Conservation (phyloP, 2,329 filamentous ascomycete species). For the Botrytis tulipae region DNA sequence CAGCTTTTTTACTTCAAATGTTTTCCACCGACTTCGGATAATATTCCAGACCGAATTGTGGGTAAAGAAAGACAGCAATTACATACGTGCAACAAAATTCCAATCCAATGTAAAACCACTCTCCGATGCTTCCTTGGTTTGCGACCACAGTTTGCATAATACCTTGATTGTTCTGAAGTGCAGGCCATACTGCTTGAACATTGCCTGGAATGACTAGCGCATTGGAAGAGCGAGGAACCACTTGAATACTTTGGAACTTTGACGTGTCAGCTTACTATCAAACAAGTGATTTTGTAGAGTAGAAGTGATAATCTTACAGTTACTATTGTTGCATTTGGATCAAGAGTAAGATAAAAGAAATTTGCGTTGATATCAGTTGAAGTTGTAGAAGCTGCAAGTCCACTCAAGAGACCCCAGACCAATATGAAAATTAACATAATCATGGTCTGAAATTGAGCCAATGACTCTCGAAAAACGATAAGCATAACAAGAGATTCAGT, state of each 20-base stretch:
- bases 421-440: background rate
- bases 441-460: background rate
- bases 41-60: background rate
- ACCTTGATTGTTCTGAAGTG: background rate
- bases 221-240: background rate
- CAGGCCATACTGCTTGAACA: constrained; percentile 15
- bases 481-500: background rate
- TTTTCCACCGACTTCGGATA: background rate
- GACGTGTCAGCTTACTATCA: background rate
- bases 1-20: background rate
- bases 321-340: constrained; percentile 1
- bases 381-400: background rate
- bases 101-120: constrained; percentile 14
- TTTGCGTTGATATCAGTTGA: background rate
- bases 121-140: constrained; percentile 9
- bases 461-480: background rate
- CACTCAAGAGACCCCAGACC: background rate
- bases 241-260: constrained; percentile 9
- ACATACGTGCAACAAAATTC: constrained; percentile 15
- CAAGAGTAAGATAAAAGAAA: constrained; percentile 12
- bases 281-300: no score
- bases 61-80: background rate
- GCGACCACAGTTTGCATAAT: background rate
- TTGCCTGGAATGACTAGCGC: background rate
- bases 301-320: background rate